Evolutionary conservation across 306 rosid genomes (phyloP), one percentile per base, ranked within the genome.

Genomic region (Gastrolobium bilobum): DNA sequence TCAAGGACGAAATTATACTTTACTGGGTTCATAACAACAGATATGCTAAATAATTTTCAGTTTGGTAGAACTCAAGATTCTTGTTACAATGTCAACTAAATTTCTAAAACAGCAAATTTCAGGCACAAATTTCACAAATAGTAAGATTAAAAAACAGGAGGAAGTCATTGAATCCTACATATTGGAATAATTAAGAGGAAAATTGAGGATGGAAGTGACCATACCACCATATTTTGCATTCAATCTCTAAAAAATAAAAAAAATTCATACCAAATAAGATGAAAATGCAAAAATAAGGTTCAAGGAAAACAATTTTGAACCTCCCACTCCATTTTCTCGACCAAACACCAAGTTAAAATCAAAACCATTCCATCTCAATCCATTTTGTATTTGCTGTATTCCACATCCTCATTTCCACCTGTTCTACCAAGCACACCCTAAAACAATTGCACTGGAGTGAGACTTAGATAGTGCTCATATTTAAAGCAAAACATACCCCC

Each of bases 401-500:
- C 46, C 20, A 66, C 14, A 66, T 40, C 35, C 48, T 67, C 40
- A 65, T 42, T 77, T 76, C 54, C 52, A 76, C 65, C 40, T 13
- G 5, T 14, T 6, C 50, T 50, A 38, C 34, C 74, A 53, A 53
- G 50, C 20, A 77, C 37, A 14, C 38, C 56, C 54, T 15, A 38
- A 37, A 57, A 51, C 58, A 42, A 64, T 37, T 13, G 15, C 68
- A 57, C 10, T n/a, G 31, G 26, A 68, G 20, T 20, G 26, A 20
- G 26, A 20, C 6, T 42, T 15, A 53, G 60, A 53, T 29, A 30
- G 11, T 9, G 44, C 42, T 56, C 57, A 56, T 77, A 82, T 37
- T 38, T 56, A 78, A 72, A 72, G 77, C 14, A 43, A 71, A 71
- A 71, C 91, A 66, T 81, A 96, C 98, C 86, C 88, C 97, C 20